A percentile compares a stretch with the other conserved stretches of the same genome.
These are phyloP conservation scores for Pythium phragmitis DNA, from an alignment of 352 stramenopile species.

Conservation along the genomic window DNA sequence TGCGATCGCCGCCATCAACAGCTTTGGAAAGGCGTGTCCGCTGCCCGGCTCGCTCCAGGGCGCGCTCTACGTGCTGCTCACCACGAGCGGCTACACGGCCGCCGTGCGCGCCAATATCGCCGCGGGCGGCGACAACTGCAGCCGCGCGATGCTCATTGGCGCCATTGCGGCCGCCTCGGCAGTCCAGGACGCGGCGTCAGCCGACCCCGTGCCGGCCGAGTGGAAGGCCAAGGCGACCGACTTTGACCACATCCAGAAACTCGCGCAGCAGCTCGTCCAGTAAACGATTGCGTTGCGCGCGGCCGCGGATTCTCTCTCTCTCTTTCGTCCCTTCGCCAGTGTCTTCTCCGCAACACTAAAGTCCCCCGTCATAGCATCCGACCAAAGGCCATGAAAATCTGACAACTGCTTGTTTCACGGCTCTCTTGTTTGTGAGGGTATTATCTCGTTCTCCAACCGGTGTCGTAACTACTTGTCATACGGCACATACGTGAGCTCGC, in stretches of 20 bases:
- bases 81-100: conserved; percentile 39
- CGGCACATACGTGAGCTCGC: conserved; percentile 63
- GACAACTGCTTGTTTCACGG: neutral
- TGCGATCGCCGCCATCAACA: conserved; percentile 40
- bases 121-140: conserved; percentile 71
- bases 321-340: neutral
- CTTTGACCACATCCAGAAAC: conserved; percentile 35
- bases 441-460: neutral
- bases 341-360: neutral
- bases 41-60: conserved; percentile 58
- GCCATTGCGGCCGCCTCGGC: conserved; percentile 42
- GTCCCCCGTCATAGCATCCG: too few species aligned
- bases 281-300: conserved; percentile 5
- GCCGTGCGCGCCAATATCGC: conserved; percentile 55
- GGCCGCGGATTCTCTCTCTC: too few species aligned
- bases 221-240: conserved; percentile 57
- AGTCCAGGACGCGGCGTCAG: conserved; percentile 11
- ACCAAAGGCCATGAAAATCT: too few species aligned
- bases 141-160: conserved; percentile 61
- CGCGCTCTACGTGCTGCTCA: conserved; percentile 59
- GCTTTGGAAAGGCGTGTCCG: conserved; percentile 60
- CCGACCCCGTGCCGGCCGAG: conserved; percentile 33
- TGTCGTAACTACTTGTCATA: conserved; percentile 31
- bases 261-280: conserved; percentile 42
- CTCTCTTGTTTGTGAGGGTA: conserved; percentile 15